Evolutionary conservation across 805 yeast genomes (phyloP).

Genomic region (Sungouiozyma ichnusensis): DNA sequence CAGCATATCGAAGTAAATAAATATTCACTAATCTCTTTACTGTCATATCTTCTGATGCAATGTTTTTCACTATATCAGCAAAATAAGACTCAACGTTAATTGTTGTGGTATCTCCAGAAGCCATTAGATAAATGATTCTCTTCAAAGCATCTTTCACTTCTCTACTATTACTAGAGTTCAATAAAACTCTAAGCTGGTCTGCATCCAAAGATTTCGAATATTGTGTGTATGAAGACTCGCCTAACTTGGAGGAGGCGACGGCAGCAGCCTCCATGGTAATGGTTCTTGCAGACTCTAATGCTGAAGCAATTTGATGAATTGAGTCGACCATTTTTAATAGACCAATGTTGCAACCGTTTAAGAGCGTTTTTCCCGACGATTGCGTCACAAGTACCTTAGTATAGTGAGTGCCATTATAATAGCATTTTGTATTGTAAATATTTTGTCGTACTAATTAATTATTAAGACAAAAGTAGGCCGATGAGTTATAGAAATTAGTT

Average conservation of each 20-base stretch:
- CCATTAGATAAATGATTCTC: slow-evolving; percentile 38
- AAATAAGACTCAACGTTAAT: slow-evolving; percentile 41
- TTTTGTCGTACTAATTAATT: too few relatives aligned
- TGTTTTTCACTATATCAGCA: slow-evolving; percentile 84
- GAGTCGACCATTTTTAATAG: slow-evolving; percentile 40
- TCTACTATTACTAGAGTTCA: slow-evolving; percentile 60
- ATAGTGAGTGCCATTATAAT: too few relatives aligned
- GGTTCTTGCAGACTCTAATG: slow-evolving; percentile 71
- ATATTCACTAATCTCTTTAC: slow-evolving; percentile 68
- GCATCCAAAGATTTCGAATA: slow-evolving; percentile 39
- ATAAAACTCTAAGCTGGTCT: slow-evolving; percentile 50
- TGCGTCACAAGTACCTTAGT: background rate
- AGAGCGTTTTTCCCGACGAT: background rate
- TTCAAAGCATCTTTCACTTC: slow-evolving; percentile 54
- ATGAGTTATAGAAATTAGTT: too few relatives aligned
- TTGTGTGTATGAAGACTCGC: slow-evolving; percentile 46
- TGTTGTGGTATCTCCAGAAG: slow-evolving; percentile 29
- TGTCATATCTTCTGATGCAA: slow-evolving; percentile 54
- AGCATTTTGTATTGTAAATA: too few relatives aligned
- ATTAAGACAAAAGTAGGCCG: too few relatives aligned
- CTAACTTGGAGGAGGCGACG: slow-evolving; percentile 56
- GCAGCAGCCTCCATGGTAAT: slow-evolving; percentile 76
- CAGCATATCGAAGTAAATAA: slow-evolving; percentile 67
- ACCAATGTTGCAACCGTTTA: background rate
- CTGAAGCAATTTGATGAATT: slow-evolving; percentile 51